Evolutionary conservation across 2,329 filamentous ascomycete species (phyloP).

Genomic region (Trematosphaeria pertusa): DNA sequence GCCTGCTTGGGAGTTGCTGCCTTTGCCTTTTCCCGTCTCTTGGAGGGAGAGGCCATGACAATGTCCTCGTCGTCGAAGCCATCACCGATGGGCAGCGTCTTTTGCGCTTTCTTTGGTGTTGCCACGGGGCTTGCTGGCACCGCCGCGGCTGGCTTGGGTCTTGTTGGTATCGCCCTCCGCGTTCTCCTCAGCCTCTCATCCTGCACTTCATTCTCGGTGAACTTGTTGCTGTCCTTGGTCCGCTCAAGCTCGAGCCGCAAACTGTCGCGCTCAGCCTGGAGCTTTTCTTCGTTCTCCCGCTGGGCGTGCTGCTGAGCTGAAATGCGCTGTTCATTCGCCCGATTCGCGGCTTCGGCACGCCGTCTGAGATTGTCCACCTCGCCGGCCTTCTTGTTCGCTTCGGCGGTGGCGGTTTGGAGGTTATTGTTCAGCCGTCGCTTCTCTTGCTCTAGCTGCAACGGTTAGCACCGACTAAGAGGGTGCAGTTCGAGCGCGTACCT

Average conservation of each 20-base stretch:
- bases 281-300: conserved; percentile 68
- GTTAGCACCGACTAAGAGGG: conserved; percentile 20
- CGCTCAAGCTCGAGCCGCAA: conserved; percentile 70
- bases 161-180: conserved; percentile 40
- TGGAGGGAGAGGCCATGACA: conserved; percentile 62
- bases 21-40: conserved; percentile 55
- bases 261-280: conserved; percentile 69
- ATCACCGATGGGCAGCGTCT: conserved; percentile 68
- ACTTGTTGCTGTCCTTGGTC: conserved; percentile 73
- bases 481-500: conserved; percentile 30
- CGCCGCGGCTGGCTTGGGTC: conserved; percentile 27
- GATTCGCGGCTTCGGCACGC: conserved; percentile 68
- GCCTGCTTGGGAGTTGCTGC: conserved; percentile 66
- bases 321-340: conserved; percentile 69
- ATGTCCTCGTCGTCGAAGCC: conserved; percentile 77
- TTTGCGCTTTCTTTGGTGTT: conserved; percentile 68
- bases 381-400: conserved; percentile 70
- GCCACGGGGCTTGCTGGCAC: conserved; percentile 45
- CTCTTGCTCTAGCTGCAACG: conserved; percentile 52
- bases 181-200: conserved; percentile 64
- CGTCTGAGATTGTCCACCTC: conserved; percentile 78
- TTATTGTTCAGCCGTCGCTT: conserved; percentile 40
- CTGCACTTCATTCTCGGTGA: conserved; percentile 76
- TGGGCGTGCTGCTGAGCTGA: conserved; percentile 67
- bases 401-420: conserved; percentile 52